Base-by-base conservation (phyloP, 2,329 filamentous ascomycete genomes). In the Fusarium siculi region DNA sequence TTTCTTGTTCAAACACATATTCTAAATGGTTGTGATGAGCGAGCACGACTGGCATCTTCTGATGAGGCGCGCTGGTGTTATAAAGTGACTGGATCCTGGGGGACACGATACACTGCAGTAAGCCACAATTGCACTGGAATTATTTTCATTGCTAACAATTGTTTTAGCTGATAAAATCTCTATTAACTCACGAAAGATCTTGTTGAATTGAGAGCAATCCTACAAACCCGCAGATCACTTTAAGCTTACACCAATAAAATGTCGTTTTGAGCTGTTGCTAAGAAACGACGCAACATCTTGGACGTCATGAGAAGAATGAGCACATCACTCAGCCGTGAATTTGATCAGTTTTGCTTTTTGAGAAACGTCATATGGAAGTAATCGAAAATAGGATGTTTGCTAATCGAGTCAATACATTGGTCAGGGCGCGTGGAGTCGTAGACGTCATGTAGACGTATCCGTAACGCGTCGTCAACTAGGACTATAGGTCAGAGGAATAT, bases 341-440 rank as follows among this genome's bases (percentile, higher is more conserved):
- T 18, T 36, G 18, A 14, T 15, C 10, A 6, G 16, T 23, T 46
- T 46, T 69, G 9, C 50, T 54, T 68, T 46, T 57, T 19, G 1
- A 39, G 12, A n/a, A 6, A 72, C 58, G 68, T 72, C 64, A 72
- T 72, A 1, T 42, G 12, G 34, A 11, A 44, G 37, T 34, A 43
- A 39, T 34, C 23, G 12, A 52, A 18, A 4, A 15, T 8, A 52
- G 25, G 8, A 7, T 4, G 15, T 23, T 3, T 39, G 7, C 23
- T 39, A 14, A 34, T 34, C 18, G 30, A 15, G 16, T n/a, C 21
- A 14, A 42, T 14, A 36, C 12, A 15, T 46, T 59, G 39, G 25
- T 19, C 34, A 58, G 32, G 46, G 40, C 21, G n/a, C 34, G 4
- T 16, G 57, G 32, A 58, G 30, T 66, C 43, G 28, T 52, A 15